Percentiles rank a stretch among this genome's conserved stretches.
Evolutionary conservation across 306 rosid genomes (phyloP).

Genomic region (Rosa multiflora): DNA sequence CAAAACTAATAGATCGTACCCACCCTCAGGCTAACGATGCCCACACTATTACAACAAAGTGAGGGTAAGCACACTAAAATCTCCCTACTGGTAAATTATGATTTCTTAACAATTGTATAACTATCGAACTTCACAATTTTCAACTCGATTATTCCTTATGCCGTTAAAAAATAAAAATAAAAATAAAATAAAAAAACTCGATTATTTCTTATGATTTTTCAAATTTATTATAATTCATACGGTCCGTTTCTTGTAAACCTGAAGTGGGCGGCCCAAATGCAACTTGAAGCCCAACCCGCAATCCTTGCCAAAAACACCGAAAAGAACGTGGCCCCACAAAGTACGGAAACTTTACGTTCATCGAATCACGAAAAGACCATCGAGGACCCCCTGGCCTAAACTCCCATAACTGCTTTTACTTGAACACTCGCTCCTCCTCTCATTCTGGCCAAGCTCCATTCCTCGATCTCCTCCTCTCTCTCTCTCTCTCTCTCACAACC

Average conservation of each 20-base stretch:
- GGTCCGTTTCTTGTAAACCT: neutral
- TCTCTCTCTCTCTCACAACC: neutral
- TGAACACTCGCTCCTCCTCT: neutral
- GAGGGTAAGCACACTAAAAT: too few species aligned
- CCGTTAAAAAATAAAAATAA: too few species aligned
- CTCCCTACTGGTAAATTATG: too few species aligned
- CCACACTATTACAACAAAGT: too few species aligned
- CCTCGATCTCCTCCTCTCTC: slow-evolving; percentile 10
- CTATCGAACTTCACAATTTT: too few species aligned
- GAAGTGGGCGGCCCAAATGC: neutral
- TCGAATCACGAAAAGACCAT: slow-evolving; percentile 34
- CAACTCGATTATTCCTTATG: too few species aligned
- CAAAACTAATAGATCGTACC: too few species aligned
- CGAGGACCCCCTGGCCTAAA: slow-evolving; percentile 16
- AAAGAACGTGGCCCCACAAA: neutral
- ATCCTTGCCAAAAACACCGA: neutral
- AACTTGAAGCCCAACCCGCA: neutral
- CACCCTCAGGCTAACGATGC: too few species aligned
- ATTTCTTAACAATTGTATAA: too few species aligned
- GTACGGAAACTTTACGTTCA: neutral
- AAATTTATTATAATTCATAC: too few species aligned
- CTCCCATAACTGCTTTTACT: slow-evolving; percentile 51
- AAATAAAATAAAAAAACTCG: too few species aligned
- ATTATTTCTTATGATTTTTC: too few species aligned
- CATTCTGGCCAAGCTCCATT: neutral